phyloP scores from a whole-genome alignment of 2,329 filamentous ascomycete genomes.

The Scytalidium lignicola region DNA sequence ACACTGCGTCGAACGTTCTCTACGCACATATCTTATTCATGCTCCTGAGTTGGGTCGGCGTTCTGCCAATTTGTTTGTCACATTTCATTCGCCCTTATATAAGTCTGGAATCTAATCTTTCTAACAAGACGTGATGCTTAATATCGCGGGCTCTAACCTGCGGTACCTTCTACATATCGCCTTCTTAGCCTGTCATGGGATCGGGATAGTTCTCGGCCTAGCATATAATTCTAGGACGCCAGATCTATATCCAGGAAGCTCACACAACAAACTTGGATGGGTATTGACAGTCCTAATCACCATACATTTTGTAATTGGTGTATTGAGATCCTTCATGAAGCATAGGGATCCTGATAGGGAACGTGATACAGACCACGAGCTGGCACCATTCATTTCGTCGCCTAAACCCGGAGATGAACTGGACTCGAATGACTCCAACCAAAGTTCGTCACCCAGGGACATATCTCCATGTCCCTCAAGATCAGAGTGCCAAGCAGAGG shows the following conservation, averaged over 20 bases:
- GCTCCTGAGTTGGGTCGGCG: slow-evolving; percentile 5
- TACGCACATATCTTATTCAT: slow-evolving; percentile 8
- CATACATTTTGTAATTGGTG: slow-evolving; percentile 2
- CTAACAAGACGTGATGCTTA: slow-evolving; percentile 4
- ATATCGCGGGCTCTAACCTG: slow-evolving; percentile 6
- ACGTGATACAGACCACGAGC: background rate
- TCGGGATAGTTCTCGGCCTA: slow-evolving; percentile 1
- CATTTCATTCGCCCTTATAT: background rate
- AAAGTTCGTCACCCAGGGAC: slow-evolving; percentile 6
- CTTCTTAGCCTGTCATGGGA: slow-evolving; percentile 4
- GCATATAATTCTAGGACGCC: slow-evolving; percentile 4
- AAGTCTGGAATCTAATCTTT: background rate
- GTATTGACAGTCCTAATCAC: slow-evolving; percentile 3
- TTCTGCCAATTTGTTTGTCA: slow-evolving; percentile 6
- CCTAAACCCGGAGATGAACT: background rate
- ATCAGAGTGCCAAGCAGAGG: slow-evolving; percentile 2
- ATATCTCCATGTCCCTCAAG: background rate
- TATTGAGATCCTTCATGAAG: slow-evolving; percentile 1
- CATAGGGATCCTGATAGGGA: background rate
- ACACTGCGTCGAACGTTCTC: slow-evolving; percentile 5
- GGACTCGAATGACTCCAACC: background rate
- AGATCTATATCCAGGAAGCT: slow-evolving; percentile 66
- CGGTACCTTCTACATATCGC: slow-evolving; percentile 4
- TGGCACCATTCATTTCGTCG: background rate
- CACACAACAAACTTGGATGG: slow-evolving; percentile 67